Evolutionary conservation across 768 basidiomycete species (phyloP).

Genomic region (Trametes punicea): DNA sequence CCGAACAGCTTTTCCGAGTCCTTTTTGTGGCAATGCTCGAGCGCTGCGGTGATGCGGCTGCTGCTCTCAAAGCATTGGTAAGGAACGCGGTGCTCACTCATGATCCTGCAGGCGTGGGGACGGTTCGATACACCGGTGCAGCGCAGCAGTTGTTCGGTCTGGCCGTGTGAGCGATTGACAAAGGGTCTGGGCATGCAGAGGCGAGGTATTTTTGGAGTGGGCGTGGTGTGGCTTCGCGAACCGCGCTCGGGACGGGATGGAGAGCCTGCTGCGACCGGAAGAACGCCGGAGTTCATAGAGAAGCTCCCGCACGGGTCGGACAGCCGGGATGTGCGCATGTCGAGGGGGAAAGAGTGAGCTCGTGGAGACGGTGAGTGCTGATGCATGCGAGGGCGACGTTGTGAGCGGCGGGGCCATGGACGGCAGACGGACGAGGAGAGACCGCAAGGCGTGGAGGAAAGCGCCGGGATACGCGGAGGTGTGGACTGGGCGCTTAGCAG

Average conservation of each 20-base stretch:
- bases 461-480: background rate
- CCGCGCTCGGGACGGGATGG: background rate
- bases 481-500: background rate
- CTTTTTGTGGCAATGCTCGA: too few species aligned
- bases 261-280: background rate
- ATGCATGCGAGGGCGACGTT: background rate
- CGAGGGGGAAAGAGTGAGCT: background rate
- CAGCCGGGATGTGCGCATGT: conserved; percentile 2
- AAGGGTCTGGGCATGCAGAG: too few species aligned
- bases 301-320: conserved; percentile 10
- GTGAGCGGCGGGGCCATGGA: background rate
- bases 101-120: too few species aligned
- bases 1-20: too few species aligned
- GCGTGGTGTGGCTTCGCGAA: background rate
- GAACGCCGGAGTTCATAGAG: conserved; percentile 1
- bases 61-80: too few species aligned
- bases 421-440: background rate
- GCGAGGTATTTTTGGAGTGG: background rate
- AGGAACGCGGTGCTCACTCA: too few species aligned
- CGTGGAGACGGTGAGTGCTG: background rate
- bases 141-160: too few species aligned
- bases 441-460: background rate
- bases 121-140: too few species aligned
- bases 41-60: too few species aligned
- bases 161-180: too few species aligned